phyloP scores from a whole-genome alignment of 768 basidiomycete species.

The Tricholoma flavovirens region DNA sequence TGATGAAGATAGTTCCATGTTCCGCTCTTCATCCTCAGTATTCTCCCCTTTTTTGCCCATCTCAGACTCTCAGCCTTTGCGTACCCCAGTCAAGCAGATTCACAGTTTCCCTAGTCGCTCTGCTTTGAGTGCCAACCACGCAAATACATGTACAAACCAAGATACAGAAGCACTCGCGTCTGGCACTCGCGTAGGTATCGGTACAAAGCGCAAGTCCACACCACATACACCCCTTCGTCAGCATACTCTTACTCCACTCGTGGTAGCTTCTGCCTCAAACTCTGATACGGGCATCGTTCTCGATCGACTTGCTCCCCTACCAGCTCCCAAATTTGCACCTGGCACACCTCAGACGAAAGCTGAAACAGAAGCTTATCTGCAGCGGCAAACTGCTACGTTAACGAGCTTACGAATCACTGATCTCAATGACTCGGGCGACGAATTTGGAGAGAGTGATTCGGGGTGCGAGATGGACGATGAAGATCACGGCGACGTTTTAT shows the following conservation, averaged over 20 bases:
- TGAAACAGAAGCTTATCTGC: constrained; percentile 46
- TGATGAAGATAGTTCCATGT: constrained; percentile 54
- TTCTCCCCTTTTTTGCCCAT: constrained; percentile 38
- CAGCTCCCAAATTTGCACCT: constrained; percentile 42
- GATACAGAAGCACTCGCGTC: constrained; percentile 18
- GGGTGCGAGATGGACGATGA: constrained; percentile 45
- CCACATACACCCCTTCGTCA: constrained; percentile 52
- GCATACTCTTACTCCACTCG: constrained; percentile 41
- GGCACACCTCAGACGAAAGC: constrained; percentile 49
- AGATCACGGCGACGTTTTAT: constrained; percentile 28
- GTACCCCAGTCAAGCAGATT: constrained; percentile 56
- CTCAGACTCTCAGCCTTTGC: constrained; percentile 44
- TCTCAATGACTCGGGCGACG: constrained; percentile 39
- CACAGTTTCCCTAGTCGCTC: constrained; percentile 34
- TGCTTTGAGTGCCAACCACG: constrained; percentile 33
- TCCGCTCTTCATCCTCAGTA: constrained; percentile 40
- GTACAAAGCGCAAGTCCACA: constrained; percentile 64
- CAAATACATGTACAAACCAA: constrained; percentile 22
- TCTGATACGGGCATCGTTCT: constrained; percentile 36
- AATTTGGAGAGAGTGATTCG: constrained; percentile 45
- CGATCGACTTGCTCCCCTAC: constrained; percentile 50
- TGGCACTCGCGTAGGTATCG: constrained; percentile 33
- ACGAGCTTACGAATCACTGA: constrained; percentile 58
- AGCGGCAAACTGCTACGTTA: constrained; percentile 58
- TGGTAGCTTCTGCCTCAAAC: constrained; percentile 37